Conservation (phyloP, 306 rosid genomes). For the Abrus precatorius region DNA sequence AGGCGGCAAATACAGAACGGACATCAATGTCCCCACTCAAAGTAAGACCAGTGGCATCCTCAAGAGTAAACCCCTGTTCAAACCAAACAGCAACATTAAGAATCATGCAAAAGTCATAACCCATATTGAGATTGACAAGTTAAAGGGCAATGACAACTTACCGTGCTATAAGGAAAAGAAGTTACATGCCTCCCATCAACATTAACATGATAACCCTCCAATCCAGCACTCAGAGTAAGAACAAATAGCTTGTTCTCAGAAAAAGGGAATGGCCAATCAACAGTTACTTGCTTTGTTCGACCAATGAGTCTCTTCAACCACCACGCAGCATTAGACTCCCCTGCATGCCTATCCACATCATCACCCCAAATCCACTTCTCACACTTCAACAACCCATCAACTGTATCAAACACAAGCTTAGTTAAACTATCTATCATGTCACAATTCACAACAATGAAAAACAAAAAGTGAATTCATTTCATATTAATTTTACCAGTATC, state of each 20-base stretch:
- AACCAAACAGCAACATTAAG: slow-evolving; percentile 26
- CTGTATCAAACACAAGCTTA: slow-evolving; percentile 63
- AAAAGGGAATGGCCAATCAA: slow-evolving; percentile 96
- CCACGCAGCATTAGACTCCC: slow-evolving; percentile 82
- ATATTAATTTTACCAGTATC: slow-evolving; percentile 69
- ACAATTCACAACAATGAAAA: background rate
- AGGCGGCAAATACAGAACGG: slow-evolving; percentile 81
- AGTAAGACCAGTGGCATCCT: slow-evolving; percentile 92
- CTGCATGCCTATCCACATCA: slow-evolving; percentile 57
- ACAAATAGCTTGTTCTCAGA: slow-evolving; percentile 83
- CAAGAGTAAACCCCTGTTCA: slow-evolving; percentile 90
- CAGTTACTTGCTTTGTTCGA: slow-evolving; percentile 71
- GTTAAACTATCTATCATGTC: slow-evolving; percentile 34
- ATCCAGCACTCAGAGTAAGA: slow-evolving; percentile 89
- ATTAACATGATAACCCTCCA: slow-evolving; percentile 94
- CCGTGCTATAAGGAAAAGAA: slow-evolving; percentile 94
- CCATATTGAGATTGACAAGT: slow-evolving; percentile 26
- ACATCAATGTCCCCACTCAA: slow-evolving; percentile 77
- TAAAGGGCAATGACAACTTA: slow-evolving; percentile 61
- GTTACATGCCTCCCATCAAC: slow-evolving; percentile 90
- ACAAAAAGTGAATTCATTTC: background rate
- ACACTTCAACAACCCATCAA: slow-evolving; percentile 92
- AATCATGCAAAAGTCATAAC: slow-evolving; percentile 21
- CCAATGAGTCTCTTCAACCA: slow-evolving; percentile 88
- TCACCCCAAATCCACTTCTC: slow-evolving; percentile 94